A percentile compares a stretch with the other conserved stretches of the same genome.
These are phyloP conservation scores for Ceratopteris richardii DNA, from an alignment of 75 land plant genomes.

Conservation along the genomic window DNA sequence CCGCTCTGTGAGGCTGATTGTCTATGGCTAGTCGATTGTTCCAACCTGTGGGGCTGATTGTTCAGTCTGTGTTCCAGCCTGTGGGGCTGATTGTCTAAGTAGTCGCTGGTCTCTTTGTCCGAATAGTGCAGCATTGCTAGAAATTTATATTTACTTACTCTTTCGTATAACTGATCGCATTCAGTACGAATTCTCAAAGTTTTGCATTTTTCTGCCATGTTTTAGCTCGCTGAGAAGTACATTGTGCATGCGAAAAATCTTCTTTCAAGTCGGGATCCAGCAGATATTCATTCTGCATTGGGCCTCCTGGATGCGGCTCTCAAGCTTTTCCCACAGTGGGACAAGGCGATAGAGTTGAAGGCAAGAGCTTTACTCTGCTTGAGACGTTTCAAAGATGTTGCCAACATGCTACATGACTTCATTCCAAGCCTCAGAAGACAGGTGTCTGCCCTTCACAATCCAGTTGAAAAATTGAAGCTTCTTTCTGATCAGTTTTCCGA, in stretches of 20 bases:
- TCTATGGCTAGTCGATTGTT: too few species aligned
- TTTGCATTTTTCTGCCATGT: too few species aligned
- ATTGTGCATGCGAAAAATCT: constrained; percentile 40
- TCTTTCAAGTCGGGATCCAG: constrained; percentile 32
- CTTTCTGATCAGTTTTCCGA: constrained; percentile 1
- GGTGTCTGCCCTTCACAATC: constrained; percentile 10
- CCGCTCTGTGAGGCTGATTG: too few species aligned
- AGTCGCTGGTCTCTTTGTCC: too few species aligned
- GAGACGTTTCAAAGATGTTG: constrained; percentile 58
- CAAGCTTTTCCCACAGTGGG: constrained; percentile 40
- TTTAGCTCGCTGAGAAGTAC: constrained; percentile 54
- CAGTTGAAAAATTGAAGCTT: constrained; percentile 44
- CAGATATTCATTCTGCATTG: constrained; percentile 36
- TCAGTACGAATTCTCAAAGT: too few species aligned
- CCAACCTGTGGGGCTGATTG: too few species aligned
- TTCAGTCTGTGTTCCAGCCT: too few species aligned
- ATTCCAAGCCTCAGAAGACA: constrained; percentile 49
- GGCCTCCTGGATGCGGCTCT: constrained; percentile 59
- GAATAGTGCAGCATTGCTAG: too few species aligned
- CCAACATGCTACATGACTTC: constrained; percentile 64
- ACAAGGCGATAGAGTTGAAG: constrained; percentile 58
- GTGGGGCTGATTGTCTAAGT: too few species aligned
- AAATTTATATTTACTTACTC: too few species aligned
- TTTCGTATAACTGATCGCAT: too few species aligned
- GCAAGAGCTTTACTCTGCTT: constrained; percentile 50